A percentile compares a stretch with the other conserved stretches of the same genome.
These are phyloP conservation scores for Nannizziopsis barbatae DNA, from an alignment of 2,329 filamentous ascomycete species.

Conservation along the genomic window DNA sequence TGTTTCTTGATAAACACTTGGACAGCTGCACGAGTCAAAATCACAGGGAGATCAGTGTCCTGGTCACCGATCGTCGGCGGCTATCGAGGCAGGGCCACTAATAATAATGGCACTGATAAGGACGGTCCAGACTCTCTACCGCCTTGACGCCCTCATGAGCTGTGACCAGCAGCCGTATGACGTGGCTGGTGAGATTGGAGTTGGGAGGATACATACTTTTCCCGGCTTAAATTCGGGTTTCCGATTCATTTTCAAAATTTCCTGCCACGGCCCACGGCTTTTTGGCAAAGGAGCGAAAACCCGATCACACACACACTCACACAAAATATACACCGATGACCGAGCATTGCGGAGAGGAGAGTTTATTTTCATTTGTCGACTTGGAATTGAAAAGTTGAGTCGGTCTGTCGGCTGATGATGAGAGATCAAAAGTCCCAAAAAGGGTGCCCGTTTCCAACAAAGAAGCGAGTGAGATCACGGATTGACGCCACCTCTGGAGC, in stretches of 20 bases:
- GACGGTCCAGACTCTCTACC: constrained; percentile 8
- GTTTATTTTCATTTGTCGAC: neutral
- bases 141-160: constrained; percentile 10
- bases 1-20: too few species aligned
- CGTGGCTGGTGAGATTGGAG: constrained; percentile 3
- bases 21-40: too few species aligned
- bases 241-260: neutral
- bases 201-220: neutral
- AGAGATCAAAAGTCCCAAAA: neutral
- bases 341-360: too few species aligned
- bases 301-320: neutral
- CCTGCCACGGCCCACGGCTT: neutral
- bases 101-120: constrained; percentile 2
- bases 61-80: neutral
- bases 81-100: neutral
- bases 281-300: neutral
- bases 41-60: too few species aligned
- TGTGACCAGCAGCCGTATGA: constrained; percentile 8
- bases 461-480: constrained; percentile 1
- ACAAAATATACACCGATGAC: too few species aligned
- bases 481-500: constrained; percentile 8
- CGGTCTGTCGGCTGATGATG: neutral
- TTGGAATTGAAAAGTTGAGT: neutral
- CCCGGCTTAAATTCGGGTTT: constrained; percentile 1
- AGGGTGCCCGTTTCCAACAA: neutral